Percentiles rank a stretch among this genome's conserved stretches.
These are phyloP conservation scores for Podaxis mareebaensis DNA, from an alignment of 768 basidiomycete genomes.

Conservation along the genomic window DNA sequence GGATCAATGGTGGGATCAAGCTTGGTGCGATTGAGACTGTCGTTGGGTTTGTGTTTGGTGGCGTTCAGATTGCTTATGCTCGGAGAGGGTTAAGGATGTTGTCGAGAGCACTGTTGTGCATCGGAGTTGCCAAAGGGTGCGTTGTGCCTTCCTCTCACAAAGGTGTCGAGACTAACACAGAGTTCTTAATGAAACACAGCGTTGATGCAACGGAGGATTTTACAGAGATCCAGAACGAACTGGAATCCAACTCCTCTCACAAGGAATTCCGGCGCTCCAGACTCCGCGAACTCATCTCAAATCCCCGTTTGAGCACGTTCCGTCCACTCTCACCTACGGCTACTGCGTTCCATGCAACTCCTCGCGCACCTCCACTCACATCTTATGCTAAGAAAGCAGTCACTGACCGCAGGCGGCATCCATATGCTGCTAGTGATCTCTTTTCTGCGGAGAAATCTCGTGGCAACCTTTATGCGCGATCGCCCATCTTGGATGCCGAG, in stretches of 20 bases:
- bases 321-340: constrained; percentile 50
- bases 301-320: constrained; percentile 56
- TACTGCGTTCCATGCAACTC: constrained; percentile 37
- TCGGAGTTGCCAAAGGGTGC: constrained; percentile 71
- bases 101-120: constrained; percentile 52
- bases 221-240: constrained; percentile 41
- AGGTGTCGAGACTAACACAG: not conserved
- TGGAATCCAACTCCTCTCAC: constrained; percentile 19
- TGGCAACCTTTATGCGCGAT: not conserved
- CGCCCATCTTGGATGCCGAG: not conserved
- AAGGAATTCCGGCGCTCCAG: constrained; percentile 34
- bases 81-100: constrained; percentile 61
- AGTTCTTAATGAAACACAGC: constrained; percentile 30
- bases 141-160: constrained; percentile 21
- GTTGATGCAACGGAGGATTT: constrained; percentile 58
- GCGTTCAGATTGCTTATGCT: constrained; percentile 53
- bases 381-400: not conserved
- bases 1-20: constrained; percentile 62
- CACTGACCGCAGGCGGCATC: not conserved
- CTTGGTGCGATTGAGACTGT: constrained; percentile 66
- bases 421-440: not conserved
- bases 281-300: constrained; percentile 51
- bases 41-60: constrained; percentile 57
- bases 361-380: constrained; percentile 23
- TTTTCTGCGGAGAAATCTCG: not conserved